phyloP scores from a whole-genome alignment of 140 eudicot species.

The Oenanthe javanica region DNA sequence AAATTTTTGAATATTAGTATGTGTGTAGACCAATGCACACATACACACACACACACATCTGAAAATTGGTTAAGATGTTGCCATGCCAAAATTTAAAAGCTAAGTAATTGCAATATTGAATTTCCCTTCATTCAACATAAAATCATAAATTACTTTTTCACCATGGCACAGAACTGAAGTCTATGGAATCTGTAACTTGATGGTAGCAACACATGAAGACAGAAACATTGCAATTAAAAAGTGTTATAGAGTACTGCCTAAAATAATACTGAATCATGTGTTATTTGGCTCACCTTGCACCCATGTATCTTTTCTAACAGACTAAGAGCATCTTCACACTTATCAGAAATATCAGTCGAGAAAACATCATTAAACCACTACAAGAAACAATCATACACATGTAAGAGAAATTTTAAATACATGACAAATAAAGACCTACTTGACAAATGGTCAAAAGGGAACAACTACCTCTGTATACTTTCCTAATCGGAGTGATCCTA shows the following conservation, averaged over 20 bases:
- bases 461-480: constrained; percentile 77
- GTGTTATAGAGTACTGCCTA: not conserved
- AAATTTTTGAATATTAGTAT: not conserved
- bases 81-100: not conserved
- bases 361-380: constrained; percentile 98
- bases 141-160: not conserved
- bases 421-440: constrained; percentile 1
- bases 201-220: not conserved
- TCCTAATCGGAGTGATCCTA: constrained; percentile 70
- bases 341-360: constrained; percentile 74
- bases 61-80: not conserved
- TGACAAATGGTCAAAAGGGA: constrained; percentile 1
- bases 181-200: not conserved
- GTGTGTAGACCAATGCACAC: too few species aligned
- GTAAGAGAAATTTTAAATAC: constrained; percentile 2
- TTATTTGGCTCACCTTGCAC: constrained; percentile 51
- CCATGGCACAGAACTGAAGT: not conserved
- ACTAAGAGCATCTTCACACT: constrained; percentile 74
- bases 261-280: not conserved
- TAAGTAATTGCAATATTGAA: not conserved
- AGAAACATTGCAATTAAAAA: not conserved
- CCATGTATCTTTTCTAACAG: constrained; percentile 58
- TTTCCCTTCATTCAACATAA: not conserved
- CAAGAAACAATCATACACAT: constrained; percentile 14
- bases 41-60: not conserved